Evolutionary conservation across 192 early-diverging fungal genomes (phyloP), one percentile per base, ranked within the genome.

Genomic region (Powellomyces hirtus): DNA sequence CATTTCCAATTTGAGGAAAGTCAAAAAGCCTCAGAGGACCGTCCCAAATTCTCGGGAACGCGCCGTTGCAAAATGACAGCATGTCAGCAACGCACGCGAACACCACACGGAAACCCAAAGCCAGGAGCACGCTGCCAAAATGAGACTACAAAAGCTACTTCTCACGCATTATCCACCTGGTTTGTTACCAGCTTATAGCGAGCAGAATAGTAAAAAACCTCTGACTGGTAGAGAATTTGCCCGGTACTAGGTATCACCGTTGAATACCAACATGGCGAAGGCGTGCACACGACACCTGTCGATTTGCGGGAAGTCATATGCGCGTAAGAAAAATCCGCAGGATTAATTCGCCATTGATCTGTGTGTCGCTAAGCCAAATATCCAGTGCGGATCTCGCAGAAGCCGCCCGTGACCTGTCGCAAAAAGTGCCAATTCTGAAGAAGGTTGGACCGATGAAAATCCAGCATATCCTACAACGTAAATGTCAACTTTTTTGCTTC

Each of bases 161-260:
- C 52, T 76, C 13, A 36, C 51, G 8, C 59, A 76, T 31, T 67
- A 60, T 38, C 74, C 74, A 38, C 74, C 74, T 29, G 68, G 68
- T 70, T 57, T 11, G 50, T 1, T 13, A 30, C 0, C 38, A 36
- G n/a, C n/a, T n/a, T n/a, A 30, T 8, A 37, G 31, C 50, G 13
- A 4, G 18, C 2, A 2, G 16, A 34, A 3, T 20, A 38, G 50
- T 38, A 4, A 14, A 22, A 4, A 4, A 26, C 13, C 5, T 24
- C 27, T 10, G 11, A 24, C n/a, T 49, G 33, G 11, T 20, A 22
- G 45, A 44, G 8, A 29, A 10, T 22, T 11, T 24, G 4, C n/a
- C 11, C 30, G 22, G 27, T 13, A 16, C 16, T 38, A 70, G 74
- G 74, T 30, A 14, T 76, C 6, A 69, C 61, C 4, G 29, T 76